A percentile compares a stretch with the other conserved stretches of the same genome.
These are phyloP conservation scores for Fagus sylvatica DNA, from an alignment of 306 rosid species.

Conservation along the genomic window DNA sequence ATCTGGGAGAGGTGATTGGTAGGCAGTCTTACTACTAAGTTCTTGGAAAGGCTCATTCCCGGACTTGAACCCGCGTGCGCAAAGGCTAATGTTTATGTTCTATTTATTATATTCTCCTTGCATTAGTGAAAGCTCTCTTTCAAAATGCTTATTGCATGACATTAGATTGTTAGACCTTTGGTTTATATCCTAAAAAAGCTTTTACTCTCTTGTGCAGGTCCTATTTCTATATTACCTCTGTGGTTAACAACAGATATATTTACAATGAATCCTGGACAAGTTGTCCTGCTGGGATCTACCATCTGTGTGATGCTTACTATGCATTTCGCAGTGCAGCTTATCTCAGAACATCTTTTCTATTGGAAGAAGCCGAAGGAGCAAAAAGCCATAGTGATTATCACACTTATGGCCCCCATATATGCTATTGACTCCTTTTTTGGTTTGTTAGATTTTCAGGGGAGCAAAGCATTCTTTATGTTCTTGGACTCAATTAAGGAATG, in stretches of 20 bases:
- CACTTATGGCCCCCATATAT: slow-evolving; percentile 94
- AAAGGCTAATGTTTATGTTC: too few species aligned
- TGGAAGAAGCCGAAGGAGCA: slow-evolving; percentile 98
- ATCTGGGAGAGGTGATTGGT: too few species aligned
- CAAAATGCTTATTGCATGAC: neutral
- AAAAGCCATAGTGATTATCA: slow-evolving; percentile 78
- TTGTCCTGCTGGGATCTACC: slow-evolving; percentile 25
- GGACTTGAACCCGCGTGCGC: too few species aligned
- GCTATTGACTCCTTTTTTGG: slow-evolving; percentile 83
- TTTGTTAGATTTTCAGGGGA: slow-evolving; percentile 74
- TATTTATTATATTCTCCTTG: too few species aligned
- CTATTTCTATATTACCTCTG: slow-evolving; percentile 7
- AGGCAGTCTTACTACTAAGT: too few species aligned
- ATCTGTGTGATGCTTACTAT: slow-evolving; percentile 34
- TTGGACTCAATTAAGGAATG: slow-evolving; percentile 90
- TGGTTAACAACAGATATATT: neutral
- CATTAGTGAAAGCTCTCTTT: neutral
- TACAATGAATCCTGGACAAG: slow-evolving; percentile 20
- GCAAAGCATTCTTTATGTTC: slow-evolving; percentile 70
- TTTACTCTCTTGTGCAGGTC: slow-evolving; percentile 1
- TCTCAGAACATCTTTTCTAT: slow-evolving; percentile 26
- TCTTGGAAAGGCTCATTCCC: too few species aligned
- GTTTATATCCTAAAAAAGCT: neutral
- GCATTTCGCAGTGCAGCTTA: slow-evolving; percentile 31
- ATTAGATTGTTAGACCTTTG: neutral